phyloP scores from a whole-genome alignment of 768 basidiomycete genomes.

The Trametes coccinea region DNA sequence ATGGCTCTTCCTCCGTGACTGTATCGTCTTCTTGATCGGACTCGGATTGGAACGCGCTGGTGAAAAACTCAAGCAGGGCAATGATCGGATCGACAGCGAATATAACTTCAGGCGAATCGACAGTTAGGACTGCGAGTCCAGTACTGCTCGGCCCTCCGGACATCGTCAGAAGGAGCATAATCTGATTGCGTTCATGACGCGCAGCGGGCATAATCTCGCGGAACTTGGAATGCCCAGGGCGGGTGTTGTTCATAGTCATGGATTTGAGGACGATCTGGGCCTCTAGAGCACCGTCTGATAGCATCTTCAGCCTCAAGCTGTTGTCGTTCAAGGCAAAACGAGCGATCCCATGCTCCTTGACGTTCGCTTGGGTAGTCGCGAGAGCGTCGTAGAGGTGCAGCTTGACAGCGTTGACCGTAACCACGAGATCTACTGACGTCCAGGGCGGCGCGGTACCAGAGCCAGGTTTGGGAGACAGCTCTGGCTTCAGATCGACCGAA shows the following conservation, averaged over 20 bases:
- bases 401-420: constrained; percentile 70
- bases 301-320: constrained; percentile 74
- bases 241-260: constrained; percentile 88
- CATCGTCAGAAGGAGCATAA: constrained; percentile 89
- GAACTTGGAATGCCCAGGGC: constrained; percentile 79
- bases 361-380: constrained; percentile 54
- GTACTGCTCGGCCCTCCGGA: constrained; percentile 58
- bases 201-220: constrained; percentile 95
- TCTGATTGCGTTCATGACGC: constrained; percentile 83
- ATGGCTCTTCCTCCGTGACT: background rate
- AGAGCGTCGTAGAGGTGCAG: constrained; percentile 81
- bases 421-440: constrained; percentile 71
- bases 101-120: constrained; percentile 92
- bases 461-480: constrained; percentile 43
- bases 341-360: constrained; percentile 81
- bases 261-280: constrained; percentile 88
- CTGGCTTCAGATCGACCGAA: constrained; percentile 53
- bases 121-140: constrained; percentile 77
- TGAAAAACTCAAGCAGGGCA: constrained; percentile 84
- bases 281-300: constrained; percentile 83
- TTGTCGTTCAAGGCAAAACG: constrained; percentile 83
- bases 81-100: constrained; percentile 92
- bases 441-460: constrained; percentile 41
- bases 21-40: constrained; percentile 21
- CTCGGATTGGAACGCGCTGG: constrained; percentile 47